Percentiles rank a stretch among this genome's conserved stretches.
Conservation (phyloP, 306 rosid genomes). For the Ormosia semicastrata region DNA sequence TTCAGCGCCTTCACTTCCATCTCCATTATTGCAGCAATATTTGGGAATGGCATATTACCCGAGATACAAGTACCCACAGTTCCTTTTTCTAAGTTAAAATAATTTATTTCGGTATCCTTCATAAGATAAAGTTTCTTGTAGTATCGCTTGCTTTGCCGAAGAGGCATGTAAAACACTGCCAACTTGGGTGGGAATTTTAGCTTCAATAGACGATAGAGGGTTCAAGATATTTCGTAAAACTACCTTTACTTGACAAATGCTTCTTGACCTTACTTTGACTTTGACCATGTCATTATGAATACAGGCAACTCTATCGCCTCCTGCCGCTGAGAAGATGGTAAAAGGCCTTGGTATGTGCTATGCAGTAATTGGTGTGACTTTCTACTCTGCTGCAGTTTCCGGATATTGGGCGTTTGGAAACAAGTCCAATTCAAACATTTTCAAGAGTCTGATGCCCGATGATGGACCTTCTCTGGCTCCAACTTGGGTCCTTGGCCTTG, state of each 20-base stretch:
- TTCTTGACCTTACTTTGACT: not conserved
- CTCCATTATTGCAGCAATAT: slow-evolving; percentile 70
- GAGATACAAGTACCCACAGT: slow-evolving; percentile 62
- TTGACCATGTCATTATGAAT: not conserved
- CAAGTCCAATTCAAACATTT: slow-evolving; percentile 58
- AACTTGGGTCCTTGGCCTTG: slow-evolving; percentile 65
- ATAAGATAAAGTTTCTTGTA: not conserved
- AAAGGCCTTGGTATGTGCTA: slow-evolving; percentile 79
- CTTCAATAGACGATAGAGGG: not conserved
- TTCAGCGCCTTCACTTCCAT: slow-evolving; percentile 74
- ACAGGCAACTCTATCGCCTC: slow-evolving; percentile 84
- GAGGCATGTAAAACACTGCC: not conserved
- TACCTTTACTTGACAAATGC: too few species aligned
- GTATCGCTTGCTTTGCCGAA: not conserved
- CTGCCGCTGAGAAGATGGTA: slow-evolving; percentile 76
- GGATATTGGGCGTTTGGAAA: slow-evolving; percentile 78
- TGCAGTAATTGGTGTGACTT: slow-evolving; percentile 55
- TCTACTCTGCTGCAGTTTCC: slow-evolving; percentile 60
- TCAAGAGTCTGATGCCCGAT: slow-evolving; percentile 59
- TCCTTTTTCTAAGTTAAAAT: not conserved
- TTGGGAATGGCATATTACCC: slow-evolving; percentile 78
- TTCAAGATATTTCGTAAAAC: too few species aligned
- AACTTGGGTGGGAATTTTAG: not conserved
- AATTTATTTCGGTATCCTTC: not conserved
- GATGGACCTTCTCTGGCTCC: slow-evolving; percentile 74